Evolutionary conservation across 1,284 basidiomycete genomes (phyloP).

Genomic region (Ganoderma sinense): DNA sequence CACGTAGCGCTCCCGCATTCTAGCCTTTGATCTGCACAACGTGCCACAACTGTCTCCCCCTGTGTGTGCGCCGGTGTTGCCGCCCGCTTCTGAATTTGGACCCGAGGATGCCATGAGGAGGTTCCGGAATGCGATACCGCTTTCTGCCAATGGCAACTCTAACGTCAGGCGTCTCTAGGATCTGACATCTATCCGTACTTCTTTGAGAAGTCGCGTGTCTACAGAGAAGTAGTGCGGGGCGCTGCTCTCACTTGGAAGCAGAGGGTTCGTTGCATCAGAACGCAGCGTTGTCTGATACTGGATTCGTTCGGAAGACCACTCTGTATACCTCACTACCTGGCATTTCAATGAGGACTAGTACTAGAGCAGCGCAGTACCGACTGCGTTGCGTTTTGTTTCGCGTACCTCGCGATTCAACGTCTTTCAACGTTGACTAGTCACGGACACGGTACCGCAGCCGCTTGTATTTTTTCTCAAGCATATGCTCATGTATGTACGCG

Average conservation of each 20-base stretch:
- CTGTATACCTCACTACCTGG: not conserved
- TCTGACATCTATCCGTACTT: not conserved
- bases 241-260: not conserved
- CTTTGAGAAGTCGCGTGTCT: not conserved
- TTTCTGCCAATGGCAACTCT: not conserved
- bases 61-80: not conserved
- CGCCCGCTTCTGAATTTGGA: not conserved
- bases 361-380: not conserved
- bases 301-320: not conserved
- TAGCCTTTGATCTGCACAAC: conserved; percentile 1
- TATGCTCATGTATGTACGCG: not conserved
- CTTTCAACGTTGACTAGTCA: too few relatives aligned
- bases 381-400: too few relatives aligned
- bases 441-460: too few relatives aligned
- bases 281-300: conserved; percentile 2
- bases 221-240: not conserved
- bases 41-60: not conserved
- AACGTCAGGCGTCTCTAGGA: not conserved
- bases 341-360: not conserved
- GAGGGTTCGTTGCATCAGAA: conserved; percentile 3
- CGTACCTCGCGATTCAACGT: too few relatives aligned
- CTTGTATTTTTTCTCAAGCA: not conserved
- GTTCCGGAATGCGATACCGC: not conserved
- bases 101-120: not conserved
- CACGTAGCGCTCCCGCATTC: not conserved